A percentile compares a stretch with the other conserved stretches of the same genome.
Evolutionary conservation across 2,329 filamentous ascomycete species (phyloP).

Genomic region (Triangularia setosa): DNA sequence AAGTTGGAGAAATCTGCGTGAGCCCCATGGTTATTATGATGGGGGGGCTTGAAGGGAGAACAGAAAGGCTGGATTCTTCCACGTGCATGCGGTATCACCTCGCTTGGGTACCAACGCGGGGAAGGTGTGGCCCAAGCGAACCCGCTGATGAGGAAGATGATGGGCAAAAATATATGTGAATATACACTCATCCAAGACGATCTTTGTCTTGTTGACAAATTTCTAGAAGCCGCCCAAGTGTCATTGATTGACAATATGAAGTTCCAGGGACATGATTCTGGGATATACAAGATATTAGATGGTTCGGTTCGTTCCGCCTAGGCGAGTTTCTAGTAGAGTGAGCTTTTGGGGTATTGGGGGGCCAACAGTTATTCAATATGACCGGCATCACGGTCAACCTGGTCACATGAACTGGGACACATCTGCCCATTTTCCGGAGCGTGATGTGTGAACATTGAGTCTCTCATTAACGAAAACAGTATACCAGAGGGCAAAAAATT

Average conservation of each 20-base stretch:
- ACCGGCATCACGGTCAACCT: background rate
- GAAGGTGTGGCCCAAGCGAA: background rate
- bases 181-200: background rate
- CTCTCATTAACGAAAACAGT: background rate
- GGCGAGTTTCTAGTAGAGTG: background rate
- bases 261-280: background rate
- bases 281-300: background rate
- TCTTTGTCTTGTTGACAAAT: background rate
- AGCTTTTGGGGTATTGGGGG: background rate
- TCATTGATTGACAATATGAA: background rate
- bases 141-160: background rate
- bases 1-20: background rate
- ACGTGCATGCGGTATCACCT: conserved; percentile 9
- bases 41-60: background rate
- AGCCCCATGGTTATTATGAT: background rate
- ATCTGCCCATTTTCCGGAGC: background rate
- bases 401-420: background rate
- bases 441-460: background rate
- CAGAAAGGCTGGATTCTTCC: background rate
- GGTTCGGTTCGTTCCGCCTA: background rate
- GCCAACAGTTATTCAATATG: background rate
- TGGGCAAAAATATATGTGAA: background rate
- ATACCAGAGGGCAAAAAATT: background rate
- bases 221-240: background rate
- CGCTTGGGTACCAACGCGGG: conserved; percentile 3